Conservation (phyloP, 345 rosid species). For the Populus alba region DNA sequence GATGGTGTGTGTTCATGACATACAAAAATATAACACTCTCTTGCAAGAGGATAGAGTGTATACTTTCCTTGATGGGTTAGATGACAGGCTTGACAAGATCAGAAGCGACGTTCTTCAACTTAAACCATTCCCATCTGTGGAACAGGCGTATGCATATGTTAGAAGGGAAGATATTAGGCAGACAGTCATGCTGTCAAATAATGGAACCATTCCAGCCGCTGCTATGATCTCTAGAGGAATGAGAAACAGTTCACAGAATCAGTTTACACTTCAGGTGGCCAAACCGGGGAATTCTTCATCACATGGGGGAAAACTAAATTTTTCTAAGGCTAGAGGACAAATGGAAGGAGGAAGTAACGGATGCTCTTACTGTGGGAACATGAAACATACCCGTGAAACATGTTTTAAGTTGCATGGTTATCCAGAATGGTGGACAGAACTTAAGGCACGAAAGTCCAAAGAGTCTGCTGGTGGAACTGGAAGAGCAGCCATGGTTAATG, state of each 20-base stretch:
- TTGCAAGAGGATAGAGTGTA: neutral
- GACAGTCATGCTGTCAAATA: neutral
- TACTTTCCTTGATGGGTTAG: neutral
- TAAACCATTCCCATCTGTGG: neutral
- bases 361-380: neutral
- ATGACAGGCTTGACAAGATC: neutral
- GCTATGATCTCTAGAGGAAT: neutral
- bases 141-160: neutral
- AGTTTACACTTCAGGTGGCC: neutral
- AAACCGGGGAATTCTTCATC: neutral
- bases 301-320: no score
- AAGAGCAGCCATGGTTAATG: neutral
- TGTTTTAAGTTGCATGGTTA: neutral
- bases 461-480: neutral
- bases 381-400: neutral
- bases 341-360: neutral
- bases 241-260: neutral
- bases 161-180: neutral
- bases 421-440: neutral
- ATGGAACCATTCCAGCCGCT: neutral
- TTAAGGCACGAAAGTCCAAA: neutral
- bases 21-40: neutral
- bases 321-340: neutral
- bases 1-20: neutral
- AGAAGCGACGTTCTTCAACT: neutral